Evolutionary conservation across 73 alveolate species (phyloP).

Genomic region (Tetrahymena malaccensis): DNA sequence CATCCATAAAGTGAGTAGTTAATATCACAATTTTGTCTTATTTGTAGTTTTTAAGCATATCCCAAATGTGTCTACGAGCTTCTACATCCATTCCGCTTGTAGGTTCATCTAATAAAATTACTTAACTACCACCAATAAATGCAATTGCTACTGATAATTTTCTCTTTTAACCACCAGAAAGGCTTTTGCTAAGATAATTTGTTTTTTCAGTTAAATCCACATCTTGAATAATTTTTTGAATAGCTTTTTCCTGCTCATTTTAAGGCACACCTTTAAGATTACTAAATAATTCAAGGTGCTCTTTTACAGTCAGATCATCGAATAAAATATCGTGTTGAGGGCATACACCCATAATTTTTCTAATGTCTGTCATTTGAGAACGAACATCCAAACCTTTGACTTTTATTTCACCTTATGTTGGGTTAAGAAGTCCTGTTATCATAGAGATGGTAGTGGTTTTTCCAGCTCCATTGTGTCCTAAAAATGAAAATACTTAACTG

Average conservation of each 20-base stretch:
- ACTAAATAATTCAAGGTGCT: conserved; percentile 59
- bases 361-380: conserved; percentile 53
- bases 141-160: conserved; percentile 92
- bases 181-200: conserved; percentile 49
- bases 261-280: conserved; percentile 37
- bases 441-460: conserved; percentile 93
- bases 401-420: conserved; percentile 54
- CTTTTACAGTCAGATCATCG: conserved; percentile 66
- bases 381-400: conserved; percentile 48
- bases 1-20: conserved; percentile 85
- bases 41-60: conserved; percentile 83
- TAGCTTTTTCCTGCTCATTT: background rate
- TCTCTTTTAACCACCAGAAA: conserved; percentile 97
- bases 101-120: conserved; percentile 94
- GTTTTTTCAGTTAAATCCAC: conserved; percentile 50
- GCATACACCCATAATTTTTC: conserved; percentile 92
- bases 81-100: conserved; percentile 96
- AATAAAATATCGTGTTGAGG: conserved; percentile 96
- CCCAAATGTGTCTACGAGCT: conserved; percentile 93
- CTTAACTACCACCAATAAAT: conserved; percentile 87
- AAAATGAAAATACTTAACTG: conserved; percentile 89
- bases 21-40: conserved; percentile 71
- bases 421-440: conserved; percentile 62
- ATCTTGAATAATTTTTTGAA: conserved; percentile 44
- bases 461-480: conserved; percentile 99